Percentiles rank a stretch among this genome's conserved stretches.
These are phyloP conservation scores for Penicillium sp. DNA, from an alignment of 2,329 filamentous ascomycete genomes.

Conservation along the genomic window DNA sequence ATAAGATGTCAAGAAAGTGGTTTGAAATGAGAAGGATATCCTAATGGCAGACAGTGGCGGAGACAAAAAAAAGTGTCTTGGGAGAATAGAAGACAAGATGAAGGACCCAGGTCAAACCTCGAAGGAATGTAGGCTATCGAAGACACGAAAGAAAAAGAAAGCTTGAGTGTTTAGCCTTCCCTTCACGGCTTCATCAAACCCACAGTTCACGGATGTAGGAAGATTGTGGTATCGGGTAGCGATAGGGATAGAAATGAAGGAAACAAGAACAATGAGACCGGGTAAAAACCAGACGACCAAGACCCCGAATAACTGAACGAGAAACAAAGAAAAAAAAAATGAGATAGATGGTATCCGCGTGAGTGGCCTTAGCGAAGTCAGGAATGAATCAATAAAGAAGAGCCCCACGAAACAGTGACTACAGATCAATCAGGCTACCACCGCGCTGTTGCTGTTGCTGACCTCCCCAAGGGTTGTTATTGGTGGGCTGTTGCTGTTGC, in stretches of 20 bases:
- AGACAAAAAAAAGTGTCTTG: conserved; percentile 18
- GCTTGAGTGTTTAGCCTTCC: neutral
- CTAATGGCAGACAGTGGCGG: conserved; percentile 16
- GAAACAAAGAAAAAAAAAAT: neutral
- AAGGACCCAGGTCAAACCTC: neutral
- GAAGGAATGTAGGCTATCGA: neutral
- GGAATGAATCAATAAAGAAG: conserved; percentile 1
- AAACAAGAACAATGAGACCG: neutral
- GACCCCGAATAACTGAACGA: neutral
- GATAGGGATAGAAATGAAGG: neutral
- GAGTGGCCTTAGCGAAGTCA: conserved; percentile 3
- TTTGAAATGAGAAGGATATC: conserved; percentile 29
- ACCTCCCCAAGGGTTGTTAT: conserved; percentile 56
- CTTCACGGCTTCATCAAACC: neutral
- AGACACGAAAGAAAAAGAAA: neutral
- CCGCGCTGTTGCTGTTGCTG: conserved; percentile 49
- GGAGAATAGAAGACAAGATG: conserved; percentile 3
- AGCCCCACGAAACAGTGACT: conserved; percentile 11
- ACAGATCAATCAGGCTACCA: conserved; percentile 64
- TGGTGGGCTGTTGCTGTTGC: conserved; percentile 48
- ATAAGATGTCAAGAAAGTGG: conserved; percentile 13
- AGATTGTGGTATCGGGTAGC: neutral
- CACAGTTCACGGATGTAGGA: neutral
- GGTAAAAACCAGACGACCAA: conserved; percentile 5
- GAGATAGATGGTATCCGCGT: conserved; percentile 9